A percentile compares a stretch with the other conserved stretches of the same genome.
These are phyloP conservation scores for Scleroderma bovista DNA, from an alignment of 768 basidiomycete species.

Conservation along the genomic window DNA sequence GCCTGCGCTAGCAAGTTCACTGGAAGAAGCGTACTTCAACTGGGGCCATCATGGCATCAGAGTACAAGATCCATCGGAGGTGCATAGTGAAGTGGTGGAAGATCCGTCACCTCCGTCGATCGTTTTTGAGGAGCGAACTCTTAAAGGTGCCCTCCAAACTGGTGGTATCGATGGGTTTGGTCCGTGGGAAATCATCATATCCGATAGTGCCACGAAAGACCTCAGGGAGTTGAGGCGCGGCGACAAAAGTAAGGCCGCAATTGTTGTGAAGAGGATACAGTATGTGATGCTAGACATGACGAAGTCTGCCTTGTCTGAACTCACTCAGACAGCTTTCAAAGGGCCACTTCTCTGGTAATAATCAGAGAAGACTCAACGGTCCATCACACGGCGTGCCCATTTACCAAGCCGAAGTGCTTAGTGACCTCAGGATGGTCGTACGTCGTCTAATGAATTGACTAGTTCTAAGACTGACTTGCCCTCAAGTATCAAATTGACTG, in stretches of 20 bases:
- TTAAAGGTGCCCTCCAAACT: neutral
- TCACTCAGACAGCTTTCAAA: slow-evolving; percentile 50
- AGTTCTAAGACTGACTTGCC: neutral
- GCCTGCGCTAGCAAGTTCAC: neutral
- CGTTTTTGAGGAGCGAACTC: neutral
- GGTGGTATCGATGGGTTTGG: neutral
- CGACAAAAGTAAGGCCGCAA: neutral
- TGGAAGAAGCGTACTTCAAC: neutral
- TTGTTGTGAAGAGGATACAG: neutral
- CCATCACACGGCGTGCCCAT: slow-evolving; percentile 41
- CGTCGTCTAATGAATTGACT: slow-evolving; percentile 1
- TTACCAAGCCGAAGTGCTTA: slow-evolving; percentile 57
- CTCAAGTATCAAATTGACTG: slow-evolving; percentile 35
- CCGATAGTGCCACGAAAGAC: neutral
- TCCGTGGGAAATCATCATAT: neutral
- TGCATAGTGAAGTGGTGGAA: neutral
- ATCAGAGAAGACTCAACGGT: slow-evolving; percentile 49
- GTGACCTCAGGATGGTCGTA: slow-evolving; percentile 41
- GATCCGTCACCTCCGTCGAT: neutral
- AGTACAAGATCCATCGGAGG: neutral
- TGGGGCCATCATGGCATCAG: no score
- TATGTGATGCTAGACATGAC: neutral
- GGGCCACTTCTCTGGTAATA: slow-evolving; percentile 57
- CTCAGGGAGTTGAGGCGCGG: neutral
- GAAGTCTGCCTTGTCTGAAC: neutral